Percentiles rank a stretch among this genome's conserved stretches.
These are phyloP conservation scores for Aspergillus fumigatus DNA, from an alignment of 2,329 filamentous ascomycete genomes.

Conservation along the genomic window DNA sequence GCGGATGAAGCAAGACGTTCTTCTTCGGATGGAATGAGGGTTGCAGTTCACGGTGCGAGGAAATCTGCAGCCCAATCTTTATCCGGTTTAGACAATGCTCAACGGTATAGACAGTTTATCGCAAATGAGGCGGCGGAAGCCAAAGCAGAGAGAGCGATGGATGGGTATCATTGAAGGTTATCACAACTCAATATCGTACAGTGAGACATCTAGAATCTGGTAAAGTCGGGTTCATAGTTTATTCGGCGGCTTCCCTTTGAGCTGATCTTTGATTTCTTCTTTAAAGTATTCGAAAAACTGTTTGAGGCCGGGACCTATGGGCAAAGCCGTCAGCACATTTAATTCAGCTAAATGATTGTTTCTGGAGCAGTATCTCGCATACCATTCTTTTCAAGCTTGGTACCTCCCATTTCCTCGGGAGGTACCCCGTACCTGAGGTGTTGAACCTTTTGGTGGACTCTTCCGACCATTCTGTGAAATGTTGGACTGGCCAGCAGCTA, in stretches of 20 bases:
- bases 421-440: conserved; percentile 39
- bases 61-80: conserved; percentile 19
- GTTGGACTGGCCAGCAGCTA: conserved; percentile 41
- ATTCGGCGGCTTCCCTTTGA: conserved; percentile 34
- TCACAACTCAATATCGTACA: conserved; percentile 10
- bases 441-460: conserved; percentile 40
- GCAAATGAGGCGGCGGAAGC: not conserved
- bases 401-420: conserved; percentile 41
- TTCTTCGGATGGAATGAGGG: conserved; percentile 26
- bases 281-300: conserved; percentile 38
- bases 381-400: conserved; percentile 36
- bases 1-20: conserved; percentile 10
- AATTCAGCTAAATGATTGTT: not conserved
- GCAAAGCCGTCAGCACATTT: conserved; percentile 3
- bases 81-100: conserved; percentile 12
- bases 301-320: conserved; percentile 22
- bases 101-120: not conserved
- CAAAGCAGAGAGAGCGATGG: not conserved
- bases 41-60: conserved; percentile 15
- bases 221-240: conserved; percentile 18
- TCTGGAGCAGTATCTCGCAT: conserved; percentile 7
- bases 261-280: conserved; percentile 40
- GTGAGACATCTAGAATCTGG: not conserved
- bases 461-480: conserved; percentile 42
- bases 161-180: conserved; percentile 18